Conservation (phyloP, 2,329 filamentous ascomycete species). For the Diaporthe helianthi region DNA sequence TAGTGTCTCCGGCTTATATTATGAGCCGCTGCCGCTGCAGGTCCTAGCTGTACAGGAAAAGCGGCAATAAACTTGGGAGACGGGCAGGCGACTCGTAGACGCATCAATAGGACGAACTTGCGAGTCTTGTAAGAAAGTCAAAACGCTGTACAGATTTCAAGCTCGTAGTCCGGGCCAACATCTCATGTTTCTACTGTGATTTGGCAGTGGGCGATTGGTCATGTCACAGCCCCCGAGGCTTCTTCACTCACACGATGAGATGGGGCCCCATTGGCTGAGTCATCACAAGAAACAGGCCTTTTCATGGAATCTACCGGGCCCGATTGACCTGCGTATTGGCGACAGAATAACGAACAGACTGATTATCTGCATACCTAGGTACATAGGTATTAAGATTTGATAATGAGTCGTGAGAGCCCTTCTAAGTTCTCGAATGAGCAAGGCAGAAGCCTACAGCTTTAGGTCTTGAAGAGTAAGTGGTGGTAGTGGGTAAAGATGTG, state of each 20-base stretch:
- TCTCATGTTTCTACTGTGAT: not conserved
- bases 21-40: not conserved
- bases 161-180: not conserved
- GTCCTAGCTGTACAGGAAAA: conserved; percentile 1
- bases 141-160: not conserved
- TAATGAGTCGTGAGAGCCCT: not conserved
- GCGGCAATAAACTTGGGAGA: conserved; percentile 20
- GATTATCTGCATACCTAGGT: no score
- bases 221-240: not conserved
- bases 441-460: not conserved
- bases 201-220: not conserved
- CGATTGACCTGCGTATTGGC: not conserved
- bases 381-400: no score
- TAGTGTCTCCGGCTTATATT: conserved; percentile 25
- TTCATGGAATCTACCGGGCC: not conserved
- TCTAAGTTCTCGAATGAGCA: not conserved
- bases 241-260: conserved; percentile 1
- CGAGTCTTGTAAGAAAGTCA: not conserved
- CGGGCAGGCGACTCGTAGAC: conserved; percentile 9
- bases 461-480: not conserved
- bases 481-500: no score
- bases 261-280: conserved; percentile 4
- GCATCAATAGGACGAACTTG: conserved; percentile 21
- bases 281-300: not conserved
- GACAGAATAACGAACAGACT: not conserved